Percentiles rank a stretch among this genome's conserved stretches.
These are phyloP conservation scores for Epichloe sylvatica DNA, from an alignment of 2,329 filamentous ascomycete genomes.

Conservation along the genomic window DNA sequence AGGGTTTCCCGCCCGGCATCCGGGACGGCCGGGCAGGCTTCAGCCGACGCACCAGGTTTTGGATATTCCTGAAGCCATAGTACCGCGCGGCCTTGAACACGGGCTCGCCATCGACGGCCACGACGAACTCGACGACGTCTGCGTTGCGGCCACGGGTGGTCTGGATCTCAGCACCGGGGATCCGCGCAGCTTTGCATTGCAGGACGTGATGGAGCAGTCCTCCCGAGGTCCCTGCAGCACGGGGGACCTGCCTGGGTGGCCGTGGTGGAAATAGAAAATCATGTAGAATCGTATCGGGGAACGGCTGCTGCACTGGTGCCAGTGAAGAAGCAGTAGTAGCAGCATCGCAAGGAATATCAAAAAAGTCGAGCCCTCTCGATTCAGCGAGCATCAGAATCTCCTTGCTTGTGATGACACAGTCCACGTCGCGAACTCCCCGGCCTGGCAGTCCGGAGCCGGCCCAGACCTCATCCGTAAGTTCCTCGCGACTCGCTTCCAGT, in stretches of 20 bases:
- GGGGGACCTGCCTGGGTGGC: slow-evolving; percentile 26
- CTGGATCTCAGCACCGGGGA: slow-evolving; percentile 59
- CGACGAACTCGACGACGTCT: slow-evolving; percentile 76
- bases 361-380: slow-evolving; percentile 65
- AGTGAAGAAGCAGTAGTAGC: slow-evolving; percentile 29
- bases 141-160: slow-evolving; percentile 68
- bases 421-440: slow-evolving; percentile 66
- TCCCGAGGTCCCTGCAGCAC: slow-evolving; percentile 64
- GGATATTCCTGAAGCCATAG: slow-evolving; percentile 96
- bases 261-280: slow-evolving; percentile 58
- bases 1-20: slow-evolving; percentile 60
- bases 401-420: slow-evolving; percentile 94
- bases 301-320: slow-evolving; percentile 28
- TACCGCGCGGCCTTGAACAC: slow-evolving; percentile 76
- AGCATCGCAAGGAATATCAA: slow-evolving; percentile 32
- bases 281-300: slow-evolving; percentile 60
- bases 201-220: slow-evolving; percentile 82
- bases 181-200: slow-evolving; percentile 52
- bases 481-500: slow-evolving; percentile 83
- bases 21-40: slow-evolving; percentile 68
- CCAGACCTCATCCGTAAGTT: slow-evolving; percentile 77
- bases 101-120: slow-evolving; percentile 42
- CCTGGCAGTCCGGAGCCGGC: slow-evolving; percentile 32
- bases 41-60: slow-evolving; percentile 85
- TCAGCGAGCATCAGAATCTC: slow-evolving; percentile 84